These are phyloP conservation scores for Leucosporidium yakuticum DNA, from an alignment of 768 basidiomycete species.

Conservation along the genomic window DNA sequence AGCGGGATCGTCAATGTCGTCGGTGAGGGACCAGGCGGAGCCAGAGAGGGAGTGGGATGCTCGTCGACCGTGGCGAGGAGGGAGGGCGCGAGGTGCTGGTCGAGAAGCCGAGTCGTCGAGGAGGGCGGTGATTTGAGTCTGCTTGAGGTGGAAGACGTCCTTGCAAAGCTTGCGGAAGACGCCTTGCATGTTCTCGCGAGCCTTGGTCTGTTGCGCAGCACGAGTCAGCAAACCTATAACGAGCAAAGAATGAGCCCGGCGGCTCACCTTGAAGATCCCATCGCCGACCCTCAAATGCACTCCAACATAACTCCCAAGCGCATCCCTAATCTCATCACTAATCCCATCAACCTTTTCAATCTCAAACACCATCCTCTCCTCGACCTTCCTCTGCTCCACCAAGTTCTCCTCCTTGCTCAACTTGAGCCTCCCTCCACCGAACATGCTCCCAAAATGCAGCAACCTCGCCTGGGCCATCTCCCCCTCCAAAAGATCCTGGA, in stretches of 20 bases:
- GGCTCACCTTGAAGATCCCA: constrained; percentile 18
- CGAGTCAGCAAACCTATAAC: not conserved
- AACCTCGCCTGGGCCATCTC: constrained; percentile 1
- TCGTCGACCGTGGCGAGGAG: too few species aligned
- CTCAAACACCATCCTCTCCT: not conserved
- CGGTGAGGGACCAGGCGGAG: not conserved
- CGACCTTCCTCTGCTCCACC: not conserved
- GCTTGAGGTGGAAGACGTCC: constrained; percentile 8
- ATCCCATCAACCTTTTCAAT: constrained; percentile 12
- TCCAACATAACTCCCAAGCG: constrained; percentile 20
- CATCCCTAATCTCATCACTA: constrained; percentile 10
- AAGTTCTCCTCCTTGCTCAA: constrained; percentile 2
- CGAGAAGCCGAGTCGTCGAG: constrained; percentile 3
- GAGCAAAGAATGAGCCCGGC: not conserved
- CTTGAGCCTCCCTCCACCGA: constrained; percentile 13
- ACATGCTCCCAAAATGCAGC: constrained; percentile 26
- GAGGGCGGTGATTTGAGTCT: constrained; percentile 5
- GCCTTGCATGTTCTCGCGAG: constrained; percentile 10
- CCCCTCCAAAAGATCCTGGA: constrained; percentile 7
- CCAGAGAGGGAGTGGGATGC: too few species aligned
- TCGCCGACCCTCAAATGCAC: constrained; percentile 19
- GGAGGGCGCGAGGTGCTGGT: not conserved
- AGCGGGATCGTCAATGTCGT: not conserved
- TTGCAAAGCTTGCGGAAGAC: constrained; percentile 15
- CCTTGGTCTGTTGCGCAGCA: not conserved